Conservation (phyloP, 208 protist genomes). For the Leishmania arabica region DNA sequence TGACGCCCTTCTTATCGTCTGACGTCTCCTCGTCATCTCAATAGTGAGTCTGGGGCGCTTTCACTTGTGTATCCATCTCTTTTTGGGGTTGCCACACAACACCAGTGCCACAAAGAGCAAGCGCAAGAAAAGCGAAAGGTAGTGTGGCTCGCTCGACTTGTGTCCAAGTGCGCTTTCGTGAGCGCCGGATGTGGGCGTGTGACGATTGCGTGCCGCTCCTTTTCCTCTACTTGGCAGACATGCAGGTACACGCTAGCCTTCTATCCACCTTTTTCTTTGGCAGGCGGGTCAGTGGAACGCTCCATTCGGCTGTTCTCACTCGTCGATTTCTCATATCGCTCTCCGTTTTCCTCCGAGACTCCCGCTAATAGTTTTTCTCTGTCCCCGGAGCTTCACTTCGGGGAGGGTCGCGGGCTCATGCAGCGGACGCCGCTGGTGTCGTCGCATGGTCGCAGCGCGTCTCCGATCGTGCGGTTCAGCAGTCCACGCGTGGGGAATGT, state of each 20-base stretch:
- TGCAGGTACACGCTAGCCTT: not conserved
- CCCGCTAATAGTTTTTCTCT: not conserved
- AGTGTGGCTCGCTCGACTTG: not conserved
- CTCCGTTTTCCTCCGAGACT: not conserved
- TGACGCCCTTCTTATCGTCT: not conserved
- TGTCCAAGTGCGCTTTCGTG: not conserved
- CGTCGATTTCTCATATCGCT: not conserved
- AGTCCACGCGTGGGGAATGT: constrained; percentile 44
- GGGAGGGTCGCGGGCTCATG: not conserved
- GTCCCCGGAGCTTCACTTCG: not conserved
- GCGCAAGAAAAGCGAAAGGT: not conserved
- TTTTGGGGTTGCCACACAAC: not conserved
- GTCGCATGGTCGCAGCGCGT: constrained; percentile 40
- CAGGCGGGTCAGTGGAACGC: not conserved
- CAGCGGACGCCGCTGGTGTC: constrained; percentile 11
- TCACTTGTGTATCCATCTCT: not conserved
- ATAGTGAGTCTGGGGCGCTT: not conserved
- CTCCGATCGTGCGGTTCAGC: constrained; percentile 76
- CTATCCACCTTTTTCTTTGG: not conserved
- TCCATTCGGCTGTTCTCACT: too few relatives aligned
- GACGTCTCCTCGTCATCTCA: not conserved
- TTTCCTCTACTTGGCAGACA: not conserved
- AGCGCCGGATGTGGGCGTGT: not conserved
- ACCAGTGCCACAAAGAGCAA: not conserved
- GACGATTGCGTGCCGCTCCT: not conserved